Evolutionary conservation across 768 basidiomycete species (phyloP).

Genomic region (Dioszegia crocea): DNA sequence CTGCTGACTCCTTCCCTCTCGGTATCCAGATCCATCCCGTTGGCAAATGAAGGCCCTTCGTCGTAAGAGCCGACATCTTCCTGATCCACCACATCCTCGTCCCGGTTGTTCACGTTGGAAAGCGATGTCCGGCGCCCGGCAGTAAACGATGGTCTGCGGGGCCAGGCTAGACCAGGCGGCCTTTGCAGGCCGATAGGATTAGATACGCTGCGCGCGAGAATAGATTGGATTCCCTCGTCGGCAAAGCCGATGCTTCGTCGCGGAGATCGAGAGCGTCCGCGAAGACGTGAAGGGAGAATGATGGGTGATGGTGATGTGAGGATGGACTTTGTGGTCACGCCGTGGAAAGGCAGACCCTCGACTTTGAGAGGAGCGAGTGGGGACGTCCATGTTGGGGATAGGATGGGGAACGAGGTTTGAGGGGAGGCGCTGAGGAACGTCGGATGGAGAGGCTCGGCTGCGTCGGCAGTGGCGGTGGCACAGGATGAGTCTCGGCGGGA

Average conservation of each 20-base stretch:
- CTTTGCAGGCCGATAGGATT: slow-evolving; percentile 1
- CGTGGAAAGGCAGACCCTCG: slow-evolving; percentile 1
- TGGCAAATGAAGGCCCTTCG: background rate
- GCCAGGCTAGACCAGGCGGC: slow-evolving; percentile 9
- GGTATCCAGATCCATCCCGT: background rate
- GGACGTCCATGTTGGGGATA: slow-evolving; percentile 6
- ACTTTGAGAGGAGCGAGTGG: background rate
- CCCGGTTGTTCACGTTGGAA: slow-evolving; percentile 14
- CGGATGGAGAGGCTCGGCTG: slow-evolving; percentile 1
- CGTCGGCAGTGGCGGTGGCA: too few relatives aligned
- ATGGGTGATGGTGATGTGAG: slow-evolving; percentile 6
- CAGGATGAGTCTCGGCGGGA: too few relatives aligned
- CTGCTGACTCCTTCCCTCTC: background rate
- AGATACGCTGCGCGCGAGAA: slow-evolving; percentile 9
- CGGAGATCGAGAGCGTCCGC: slow-evolving; percentile 31
- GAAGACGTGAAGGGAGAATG: slow-evolving; percentile 9
- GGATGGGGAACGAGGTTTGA: background rate
- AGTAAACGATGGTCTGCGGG: slow-evolving; percentile 5
- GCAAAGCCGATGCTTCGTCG: slow-evolving; percentile 31
- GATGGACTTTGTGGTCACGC: slow-evolving; percentile 1
- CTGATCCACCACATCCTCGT: slow-evolving; percentile 19
- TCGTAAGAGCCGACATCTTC: slow-evolving; percentile 14
- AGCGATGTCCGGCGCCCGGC: slow-evolving; percentile 1
- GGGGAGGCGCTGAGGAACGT: background rate
- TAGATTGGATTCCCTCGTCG: slow-evolving; percentile 21